Percentiles rank a stretch among this genome's conserved stretches.
phyloP scores from a whole-genome alignment of 2,329 filamentous ascomycete species.

The Taxawa tesnikishii region DNA sequence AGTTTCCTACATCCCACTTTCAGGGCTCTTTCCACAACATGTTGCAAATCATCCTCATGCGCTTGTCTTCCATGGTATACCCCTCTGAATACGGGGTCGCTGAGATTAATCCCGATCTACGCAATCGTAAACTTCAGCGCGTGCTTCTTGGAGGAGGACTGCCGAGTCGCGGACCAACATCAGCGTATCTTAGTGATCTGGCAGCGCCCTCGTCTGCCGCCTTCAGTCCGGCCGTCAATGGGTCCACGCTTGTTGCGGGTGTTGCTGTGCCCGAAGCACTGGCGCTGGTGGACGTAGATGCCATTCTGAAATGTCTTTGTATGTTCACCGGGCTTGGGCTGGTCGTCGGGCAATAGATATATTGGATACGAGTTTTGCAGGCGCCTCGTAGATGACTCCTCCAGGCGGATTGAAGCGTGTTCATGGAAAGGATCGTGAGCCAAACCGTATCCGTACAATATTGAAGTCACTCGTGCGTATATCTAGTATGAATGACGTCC shows the following conservation, averaged over 20 bases:
- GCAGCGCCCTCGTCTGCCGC: conserved; percentile 7
- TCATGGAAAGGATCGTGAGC: no score
- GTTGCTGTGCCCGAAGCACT: background rate
- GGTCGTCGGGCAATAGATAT: no score
- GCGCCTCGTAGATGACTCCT: no score
- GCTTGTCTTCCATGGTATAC: conserved; percentile 67
- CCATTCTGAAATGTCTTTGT: no score
- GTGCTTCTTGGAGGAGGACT: background rate
- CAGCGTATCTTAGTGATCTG: conserved; percentile 20
- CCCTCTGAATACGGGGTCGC: conserved; percentile 81
- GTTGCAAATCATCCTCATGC: conserved; percentile 61
- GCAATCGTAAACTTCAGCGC: conserved; percentile 6
- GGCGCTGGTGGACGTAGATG: background rate
- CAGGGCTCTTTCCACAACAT: conserved; percentile 65
- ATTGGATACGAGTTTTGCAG: no score
- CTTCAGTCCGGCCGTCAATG: conserved; percentile 12
- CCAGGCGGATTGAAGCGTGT: no score
- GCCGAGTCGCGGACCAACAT: conserved; percentile 25
- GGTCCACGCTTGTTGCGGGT: conserved; percentile 9
- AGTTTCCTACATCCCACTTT: conserved; percentile 77
- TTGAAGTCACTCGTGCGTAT: no score
- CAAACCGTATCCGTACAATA: no score
- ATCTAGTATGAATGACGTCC: no score
- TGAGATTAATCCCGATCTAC: conserved; percentile 85
- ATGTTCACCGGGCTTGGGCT: no score